phyloP scores from a whole-genome alignment of 768 basidiomycete genomes.

The Leccinum imitatum region DNA sequence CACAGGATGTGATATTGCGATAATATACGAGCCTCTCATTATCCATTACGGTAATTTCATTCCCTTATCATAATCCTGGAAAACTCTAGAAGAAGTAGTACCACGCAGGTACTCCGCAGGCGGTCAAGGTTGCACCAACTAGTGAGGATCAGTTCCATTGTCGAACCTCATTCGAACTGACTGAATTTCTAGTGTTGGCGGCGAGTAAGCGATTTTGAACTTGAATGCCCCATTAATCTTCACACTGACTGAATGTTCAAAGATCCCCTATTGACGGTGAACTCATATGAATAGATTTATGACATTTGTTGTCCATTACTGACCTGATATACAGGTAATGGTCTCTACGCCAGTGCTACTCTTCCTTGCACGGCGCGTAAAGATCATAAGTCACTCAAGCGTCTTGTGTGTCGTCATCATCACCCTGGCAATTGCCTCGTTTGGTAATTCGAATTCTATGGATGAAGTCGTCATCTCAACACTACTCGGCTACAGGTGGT shows the following conservation, averaged over 20 bases:
- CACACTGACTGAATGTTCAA: neutral
- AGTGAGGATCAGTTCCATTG: neutral
- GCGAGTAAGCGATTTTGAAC: conserved; percentile 9
- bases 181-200: conserved; percentile 8
- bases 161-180: conserved; percentile 21
- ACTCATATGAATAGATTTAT: neutral
- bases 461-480: neutral
- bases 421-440: conserved; percentile 6
- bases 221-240: neutral
- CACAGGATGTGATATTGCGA: conserved; percentile 42
- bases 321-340: conserved; percentile 36
- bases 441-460: conserved; percentile 1
- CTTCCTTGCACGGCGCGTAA: conserved; percentile 48
- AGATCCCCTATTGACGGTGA: conserved; percentile 49
- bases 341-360: conserved; percentile 45
- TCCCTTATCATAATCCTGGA: neutral
- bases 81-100: conserved; percentile 20
- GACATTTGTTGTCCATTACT: neutral
- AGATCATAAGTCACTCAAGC: conserved; percentile 33
- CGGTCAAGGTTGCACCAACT: neutral
- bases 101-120: conserved; percentile 25
- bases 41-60: conserved; percentile 40
- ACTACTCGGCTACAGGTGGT: conserved; percentile 25
- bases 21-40: conserved; percentile 49
- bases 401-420: conserved; percentile 28